A percentile compares a stretch with the other conserved stretches of the same genome.
phyloP scores from a whole-genome alignment of 768 basidiomycete species.

The Gyrodon lividus region DNA sequence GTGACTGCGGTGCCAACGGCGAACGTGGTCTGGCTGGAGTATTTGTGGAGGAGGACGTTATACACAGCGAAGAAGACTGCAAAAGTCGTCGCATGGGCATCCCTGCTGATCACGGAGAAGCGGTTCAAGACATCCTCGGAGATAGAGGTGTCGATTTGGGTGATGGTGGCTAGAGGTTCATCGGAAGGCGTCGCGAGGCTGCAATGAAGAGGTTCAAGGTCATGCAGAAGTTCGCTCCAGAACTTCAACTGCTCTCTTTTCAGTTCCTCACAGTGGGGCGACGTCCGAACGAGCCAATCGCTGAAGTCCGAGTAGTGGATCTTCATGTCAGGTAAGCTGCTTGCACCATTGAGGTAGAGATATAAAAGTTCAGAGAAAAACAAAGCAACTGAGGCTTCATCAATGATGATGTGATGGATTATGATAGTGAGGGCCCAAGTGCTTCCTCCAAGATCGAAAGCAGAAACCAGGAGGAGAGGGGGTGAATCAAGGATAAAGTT shows the following conservation, averaged over 20 bases:
- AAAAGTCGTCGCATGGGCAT: conserved; percentile 7
- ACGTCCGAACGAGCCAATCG: conserved; percentile 10
- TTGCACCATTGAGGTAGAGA: conserved; percentile 9
- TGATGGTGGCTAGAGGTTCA: conserved; percentile 4
- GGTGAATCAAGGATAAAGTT: conserved; percentile 9
- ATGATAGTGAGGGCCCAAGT: conserved; percentile 10
- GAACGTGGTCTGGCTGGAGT: conserved; percentile 10
- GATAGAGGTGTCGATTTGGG: conserved; percentile 12
- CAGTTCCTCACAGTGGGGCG: conserved; percentile 5
- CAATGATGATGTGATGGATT: conserved; percentile 17
- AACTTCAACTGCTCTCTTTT: conserved; percentile 7
- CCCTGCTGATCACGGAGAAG: conserved; percentile 5
- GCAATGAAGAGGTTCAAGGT: conserved; percentile 12
- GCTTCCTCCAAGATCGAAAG: conserved; percentile 12
- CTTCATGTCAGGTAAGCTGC: conserved; percentile 4
- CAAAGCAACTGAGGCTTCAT: conserved; percentile 13
- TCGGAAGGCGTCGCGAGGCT: conserved; percentile 7
- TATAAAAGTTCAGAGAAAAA: conserved; percentile 14
- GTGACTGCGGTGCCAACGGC: conserved; percentile 15
- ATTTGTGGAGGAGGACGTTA: conserved; percentile 16
- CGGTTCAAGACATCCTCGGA: conserved; percentile 1
- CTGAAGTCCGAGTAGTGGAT: conserved; percentile 17
- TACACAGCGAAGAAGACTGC: conserved; percentile 14
- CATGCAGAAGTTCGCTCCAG: conserved; percentile 5
- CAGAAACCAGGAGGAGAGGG: conserved; percentile 7